These are phyloP conservation scores for Terfezia claveryi DNA, from an alignment of 495 filamentous ascomycete genomes.

Conservation along the genomic window DNA sequence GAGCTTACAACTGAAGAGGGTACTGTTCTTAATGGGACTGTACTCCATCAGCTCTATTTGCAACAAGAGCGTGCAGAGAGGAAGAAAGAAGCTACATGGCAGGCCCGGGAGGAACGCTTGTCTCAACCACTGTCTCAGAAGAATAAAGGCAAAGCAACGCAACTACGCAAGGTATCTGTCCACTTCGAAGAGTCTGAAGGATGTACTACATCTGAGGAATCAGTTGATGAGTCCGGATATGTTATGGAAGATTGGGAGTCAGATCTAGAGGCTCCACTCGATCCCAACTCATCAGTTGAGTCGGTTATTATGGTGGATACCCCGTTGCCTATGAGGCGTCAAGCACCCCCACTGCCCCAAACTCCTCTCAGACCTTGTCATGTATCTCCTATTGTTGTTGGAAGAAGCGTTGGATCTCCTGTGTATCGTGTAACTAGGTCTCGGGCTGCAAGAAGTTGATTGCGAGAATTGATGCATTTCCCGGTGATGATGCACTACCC, in stretches of 20 bases:
- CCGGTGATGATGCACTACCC: not conserved
- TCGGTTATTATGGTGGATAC: not conserved
- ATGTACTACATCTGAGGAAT: not conserved
- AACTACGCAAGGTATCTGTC: not conserved
- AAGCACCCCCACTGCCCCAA: not conserved
- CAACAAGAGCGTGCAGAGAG: not conserved
- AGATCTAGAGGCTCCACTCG: not conserved
- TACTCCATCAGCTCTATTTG: not conserved
- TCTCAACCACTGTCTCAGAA: not conserved
- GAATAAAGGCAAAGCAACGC: not conserved
- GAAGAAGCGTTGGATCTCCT: not conserved
- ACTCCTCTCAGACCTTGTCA: not conserved
- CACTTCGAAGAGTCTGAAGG: not conserved
- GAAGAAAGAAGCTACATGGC: not conserved
- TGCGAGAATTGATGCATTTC: not conserved
- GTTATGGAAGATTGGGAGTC: not conserved
- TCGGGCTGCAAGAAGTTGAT: not conserved
- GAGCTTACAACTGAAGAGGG: not conserved
- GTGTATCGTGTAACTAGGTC: not conserved
- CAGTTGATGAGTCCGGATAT: not conserved
- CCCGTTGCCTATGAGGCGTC: not conserved
- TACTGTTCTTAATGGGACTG: not conserved
- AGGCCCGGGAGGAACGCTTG: not conserved
- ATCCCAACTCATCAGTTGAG: not conserved
- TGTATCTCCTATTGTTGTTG: not conserved